Conservation (phyloP, 73 alveolate species). For the Effrenium voratum region DNA sequence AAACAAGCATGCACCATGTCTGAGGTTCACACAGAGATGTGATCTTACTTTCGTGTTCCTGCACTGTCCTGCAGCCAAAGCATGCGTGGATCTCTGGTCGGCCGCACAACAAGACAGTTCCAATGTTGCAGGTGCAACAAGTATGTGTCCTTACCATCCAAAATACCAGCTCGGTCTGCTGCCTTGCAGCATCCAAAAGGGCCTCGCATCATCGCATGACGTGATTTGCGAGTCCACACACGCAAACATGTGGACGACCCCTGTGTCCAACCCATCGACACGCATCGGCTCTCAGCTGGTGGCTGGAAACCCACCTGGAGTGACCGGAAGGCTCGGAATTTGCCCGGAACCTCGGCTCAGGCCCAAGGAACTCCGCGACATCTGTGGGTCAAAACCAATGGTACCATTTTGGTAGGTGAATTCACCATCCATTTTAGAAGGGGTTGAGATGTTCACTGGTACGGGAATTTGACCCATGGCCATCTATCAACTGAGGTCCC, state of each 20-base stretch:
- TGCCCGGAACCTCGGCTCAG: constrained; percentile 28
- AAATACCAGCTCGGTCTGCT: constrained; percentile 72
- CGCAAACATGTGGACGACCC: too few relatives aligned
- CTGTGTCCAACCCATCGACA: too few relatives aligned
- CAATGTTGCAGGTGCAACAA: not conserved
- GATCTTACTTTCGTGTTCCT: constrained; percentile 62
- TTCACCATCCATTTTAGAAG: not conserved
- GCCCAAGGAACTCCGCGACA: not conserved
- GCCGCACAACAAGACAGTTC: not conserved
- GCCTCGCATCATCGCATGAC: not conserved
- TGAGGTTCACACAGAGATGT: constrained; percentile 3
- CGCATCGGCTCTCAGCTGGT: not conserved
- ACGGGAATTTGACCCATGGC: not conserved
- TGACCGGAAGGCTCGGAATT: constrained; percentile 78
- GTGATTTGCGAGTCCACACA: not conserved
- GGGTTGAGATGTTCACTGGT: not conserved
- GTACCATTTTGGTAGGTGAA: not conserved
- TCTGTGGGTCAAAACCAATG: too few relatives aligned
- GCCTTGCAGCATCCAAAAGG: constrained; percentile 75
- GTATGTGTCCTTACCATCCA: constrained; percentile 55
- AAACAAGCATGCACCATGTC: too few relatives aligned
- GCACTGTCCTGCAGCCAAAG: constrained; percentile 38
- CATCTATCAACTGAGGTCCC: not conserved
- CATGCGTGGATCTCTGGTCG: not conserved
- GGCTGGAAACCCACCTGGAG: constrained; percentile 78